Evolutionary conservation across 2,329 filamentous ascomycete species (phyloP), one percentile per base, ranked within the genome.

Genomic region (Lasiodiplodia hormozganensis): DNA sequence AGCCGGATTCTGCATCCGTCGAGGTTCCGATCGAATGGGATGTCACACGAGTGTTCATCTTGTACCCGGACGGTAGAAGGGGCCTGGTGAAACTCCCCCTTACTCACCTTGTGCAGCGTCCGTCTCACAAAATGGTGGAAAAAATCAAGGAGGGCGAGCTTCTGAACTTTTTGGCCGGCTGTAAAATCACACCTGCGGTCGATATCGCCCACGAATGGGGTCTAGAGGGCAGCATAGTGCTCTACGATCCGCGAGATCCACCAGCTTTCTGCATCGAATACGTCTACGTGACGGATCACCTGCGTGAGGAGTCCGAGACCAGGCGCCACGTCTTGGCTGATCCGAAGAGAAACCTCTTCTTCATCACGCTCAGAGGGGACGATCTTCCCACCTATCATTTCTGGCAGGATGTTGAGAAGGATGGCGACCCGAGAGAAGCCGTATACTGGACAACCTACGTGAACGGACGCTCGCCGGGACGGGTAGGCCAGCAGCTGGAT

Each of bases 361-460:
- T 66, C 40, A n/a, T 69, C 34, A 49, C 31, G 16, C 47, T 66
- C 16, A 34, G 23, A 16, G 60, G 38, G 2, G 49, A 69, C 8
- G 18, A n/a, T 4, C 51, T 69, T 2, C 67, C 67, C 3, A 57
- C 60, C 5, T 69, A 34, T 23, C 52, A 69, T 47, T 69, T 56
- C 40, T 69, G 67, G 67, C 56, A 58, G n/a, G 28, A 67, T 28
- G 65, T 58, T n/a, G 16, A 38, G 18, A 40, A 21, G 11, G 36
- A 54, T 4, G 62, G 62, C 11, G 18, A 56, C 11, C 62, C 62
- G 11, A 38, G 60, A 16, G n/a, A 8, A 11, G 43, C 31, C 28
- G n/a, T 28, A 28, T 28, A 64, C n/a, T 52, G 43, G 47, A 47
- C 31, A 2, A 23, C 8, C 12, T 64, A 64, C 31, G 52, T 64